phyloP scores from a whole-genome alignment of 345 rosid species.

The Eucalyptus cloeziana region DNA sequence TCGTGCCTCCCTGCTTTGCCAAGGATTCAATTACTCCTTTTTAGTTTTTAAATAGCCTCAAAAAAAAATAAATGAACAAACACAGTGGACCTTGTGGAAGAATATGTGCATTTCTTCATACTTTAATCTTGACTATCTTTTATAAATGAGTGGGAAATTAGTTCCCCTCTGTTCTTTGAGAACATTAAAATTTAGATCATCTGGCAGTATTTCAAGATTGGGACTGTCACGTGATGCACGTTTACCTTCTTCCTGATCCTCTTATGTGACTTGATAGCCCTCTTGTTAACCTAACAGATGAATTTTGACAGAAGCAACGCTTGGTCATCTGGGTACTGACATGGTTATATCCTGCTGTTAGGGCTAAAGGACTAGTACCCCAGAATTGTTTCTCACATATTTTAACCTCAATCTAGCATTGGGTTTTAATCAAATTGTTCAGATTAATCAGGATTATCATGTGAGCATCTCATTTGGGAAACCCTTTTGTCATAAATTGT shows the following conservation, averaged over 20 bases:
- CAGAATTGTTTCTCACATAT: background rate
- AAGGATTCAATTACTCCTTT: background rate
- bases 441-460: background rate
- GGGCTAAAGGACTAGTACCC: background rate
- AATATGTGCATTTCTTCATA: background rate
- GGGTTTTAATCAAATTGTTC: background rate
- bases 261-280: background rate
- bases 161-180: background rate
- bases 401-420: background rate
- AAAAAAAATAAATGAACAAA: background rate
- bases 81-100: background rate
- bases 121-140: background rate
- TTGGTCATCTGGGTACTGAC: background rate
- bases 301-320: background rate
- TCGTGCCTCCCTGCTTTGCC: background rate
- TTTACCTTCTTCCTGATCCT: background rate
- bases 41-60: background rate
- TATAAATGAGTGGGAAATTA: background rate
- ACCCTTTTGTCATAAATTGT: background rate
- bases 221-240: background rate
- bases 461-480: background rate
- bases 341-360: background rate
- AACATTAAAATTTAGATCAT: background rate
- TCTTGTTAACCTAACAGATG: background rate
- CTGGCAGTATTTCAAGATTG: background rate